Evolutionary conservation across 2,329 filamentous ascomycete species (phyloP).

Genomic region (Cadophora sp.): DNA sequence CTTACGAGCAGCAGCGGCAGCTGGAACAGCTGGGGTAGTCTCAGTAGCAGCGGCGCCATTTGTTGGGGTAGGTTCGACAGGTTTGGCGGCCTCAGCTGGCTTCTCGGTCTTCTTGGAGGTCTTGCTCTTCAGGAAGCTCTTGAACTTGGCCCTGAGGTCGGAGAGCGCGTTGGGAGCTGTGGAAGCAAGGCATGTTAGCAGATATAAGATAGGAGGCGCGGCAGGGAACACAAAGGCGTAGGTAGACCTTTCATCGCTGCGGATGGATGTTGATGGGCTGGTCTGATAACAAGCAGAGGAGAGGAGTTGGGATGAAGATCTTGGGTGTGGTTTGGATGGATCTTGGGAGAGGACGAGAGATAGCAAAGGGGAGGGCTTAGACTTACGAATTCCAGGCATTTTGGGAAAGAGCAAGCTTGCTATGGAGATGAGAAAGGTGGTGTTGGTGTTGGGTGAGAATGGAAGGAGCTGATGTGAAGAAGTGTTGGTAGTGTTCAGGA

Average conservation of each 20-base stretch:
- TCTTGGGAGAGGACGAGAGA: not conserved
- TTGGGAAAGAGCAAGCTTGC: constrained; percentile 27
- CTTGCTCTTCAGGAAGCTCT: constrained; percentile 43
- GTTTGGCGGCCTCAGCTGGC: constrained; percentile 29
- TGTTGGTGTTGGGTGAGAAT: not conserved
- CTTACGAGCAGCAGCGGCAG: constrained; percentile 33
- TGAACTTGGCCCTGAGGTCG: constrained; percentile 43
- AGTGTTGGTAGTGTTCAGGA: not conserved
- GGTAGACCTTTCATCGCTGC: constrained; percentile 19
- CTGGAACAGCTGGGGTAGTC: constrained; percentile 33
- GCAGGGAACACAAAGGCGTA: not conserved
- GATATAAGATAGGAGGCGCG: not conserved
- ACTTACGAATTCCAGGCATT: constrained; percentile 45
- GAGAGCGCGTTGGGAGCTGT: constrained; percentile 43
- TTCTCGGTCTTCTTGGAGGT: constrained; percentile 40
- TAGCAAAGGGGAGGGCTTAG: constrained; percentile 10
- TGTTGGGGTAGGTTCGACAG: constrained; percentile 25
- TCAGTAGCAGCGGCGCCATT: constrained; percentile 32
- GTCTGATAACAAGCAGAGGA: constrained; percentile 10
- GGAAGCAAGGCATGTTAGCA: constrained; percentile 26
- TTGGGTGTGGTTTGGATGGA: constrained; percentile 14
- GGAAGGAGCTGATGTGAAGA: constrained; percentile 10
- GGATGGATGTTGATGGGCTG: constrained; percentile 16
- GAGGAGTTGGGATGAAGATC: constrained; percentile 1
- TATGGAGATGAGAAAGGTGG: constrained; percentile 2